A percentile compares a stretch with the other conserved stretches of the same genome.
These are phyloP conservation scores for Epithele typhae DNA, from an alignment of 768 basidiomycete genomes.

Conservation along the genomic window DNA sequence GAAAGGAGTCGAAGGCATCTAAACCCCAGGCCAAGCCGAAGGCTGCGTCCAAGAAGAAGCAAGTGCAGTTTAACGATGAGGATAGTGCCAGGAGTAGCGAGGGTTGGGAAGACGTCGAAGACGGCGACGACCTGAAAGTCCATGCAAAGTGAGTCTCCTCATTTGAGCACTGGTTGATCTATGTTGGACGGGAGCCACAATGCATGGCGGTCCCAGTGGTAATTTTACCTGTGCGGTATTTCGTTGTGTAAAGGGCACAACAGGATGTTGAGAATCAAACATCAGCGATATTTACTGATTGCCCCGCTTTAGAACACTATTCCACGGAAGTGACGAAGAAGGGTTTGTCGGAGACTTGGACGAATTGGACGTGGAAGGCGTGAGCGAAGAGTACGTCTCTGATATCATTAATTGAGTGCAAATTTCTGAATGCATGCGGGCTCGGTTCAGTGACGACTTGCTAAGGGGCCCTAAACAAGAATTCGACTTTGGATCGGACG, in stretches of 20 bases:
- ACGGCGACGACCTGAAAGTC: conserved; percentile 40
- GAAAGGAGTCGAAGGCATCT: conserved; percentile 14
- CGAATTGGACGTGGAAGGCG: conserved; percentile 41
- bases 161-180: too few relatives aligned
- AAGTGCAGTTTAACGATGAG: conserved; percentile 25
- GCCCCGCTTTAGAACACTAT: conserved; percentile 43
- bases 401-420: too few relatives aligned
- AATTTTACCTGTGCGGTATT: too few relatives aligned
- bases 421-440: background rate
- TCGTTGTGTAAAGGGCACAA: too few relatives aligned
- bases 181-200: too few relatives aligned
- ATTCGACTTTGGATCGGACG: conserved; percentile 61
- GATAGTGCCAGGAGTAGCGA: conserved; percentile 31
- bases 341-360: conserved; percentile 43
- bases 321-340: conserved; percentile 43
- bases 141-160: conserved; percentile 40
- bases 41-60: conserved; percentile 11
- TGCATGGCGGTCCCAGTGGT: too few relatives aligned
- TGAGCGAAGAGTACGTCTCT: conserved; percentile 38
- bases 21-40: conserved; percentile 6
- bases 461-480: conserved; percentile 50
- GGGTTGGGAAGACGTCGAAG: conserved; percentile 63
- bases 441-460: conserved; percentile 44
- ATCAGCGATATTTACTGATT: too few relatives aligned
- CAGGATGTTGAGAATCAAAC: too few relatives aligned